phyloP scores from a whole-genome alignment of 768 basidiomycete genomes.

The Tricholoma sp. region DNA sequence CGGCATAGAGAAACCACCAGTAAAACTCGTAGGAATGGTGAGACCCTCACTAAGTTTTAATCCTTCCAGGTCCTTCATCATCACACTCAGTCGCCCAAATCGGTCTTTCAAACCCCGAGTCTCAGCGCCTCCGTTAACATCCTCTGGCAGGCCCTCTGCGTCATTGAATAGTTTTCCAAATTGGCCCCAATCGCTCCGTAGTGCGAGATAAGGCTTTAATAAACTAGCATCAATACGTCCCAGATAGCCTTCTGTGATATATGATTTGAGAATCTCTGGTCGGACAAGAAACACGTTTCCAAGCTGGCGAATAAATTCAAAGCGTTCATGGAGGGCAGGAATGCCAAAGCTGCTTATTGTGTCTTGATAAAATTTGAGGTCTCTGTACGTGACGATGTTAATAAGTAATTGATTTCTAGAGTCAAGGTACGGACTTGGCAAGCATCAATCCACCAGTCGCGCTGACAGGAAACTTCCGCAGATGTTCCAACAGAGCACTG shows the following conservation, averaged over 20 bases:
- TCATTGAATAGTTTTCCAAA: constrained; percentile 81
- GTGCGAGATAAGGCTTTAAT: constrained; percentile 84
- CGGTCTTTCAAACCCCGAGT: constrained; percentile 54
- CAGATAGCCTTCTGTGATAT: constrained; percentile 91
- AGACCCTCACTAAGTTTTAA: constrained; percentile 57
- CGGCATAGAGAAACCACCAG: constrained; percentile 46
- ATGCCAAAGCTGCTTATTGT: constrained; percentile 77
- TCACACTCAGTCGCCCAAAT: constrained; percentile 69
- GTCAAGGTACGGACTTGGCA: constrained; percentile 66
- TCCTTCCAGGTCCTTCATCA: constrained; percentile 85
- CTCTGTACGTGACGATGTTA: constrained; percentile 42
- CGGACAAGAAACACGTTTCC: constrained; percentile 96
- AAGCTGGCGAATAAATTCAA: constrained; percentile 96
- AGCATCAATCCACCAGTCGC: constrained; percentile 97
- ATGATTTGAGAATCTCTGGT: constrained; percentile 91
- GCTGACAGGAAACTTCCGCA: constrained; percentile 94
- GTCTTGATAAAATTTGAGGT: constrained; percentile 96
- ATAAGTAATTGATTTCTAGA: neutral
- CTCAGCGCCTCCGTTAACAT: constrained; percentile 29
- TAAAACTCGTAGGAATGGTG: constrained; percentile 46
- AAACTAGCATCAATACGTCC: constrained; percentile 85
- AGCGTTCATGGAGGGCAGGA: constrained; percentile 84
- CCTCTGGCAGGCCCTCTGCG: constrained; percentile 37
- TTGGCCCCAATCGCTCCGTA: constrained; percentile 87
- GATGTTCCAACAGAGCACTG: constrained; percentile 88